Percentiles rank a stretch among this genome's conserved stretches.
These are phyloP conservation scores for Phaseolus lunatus DNA, from an alignment of 306 rosid species.

Conservation along the genomic window DNA sequence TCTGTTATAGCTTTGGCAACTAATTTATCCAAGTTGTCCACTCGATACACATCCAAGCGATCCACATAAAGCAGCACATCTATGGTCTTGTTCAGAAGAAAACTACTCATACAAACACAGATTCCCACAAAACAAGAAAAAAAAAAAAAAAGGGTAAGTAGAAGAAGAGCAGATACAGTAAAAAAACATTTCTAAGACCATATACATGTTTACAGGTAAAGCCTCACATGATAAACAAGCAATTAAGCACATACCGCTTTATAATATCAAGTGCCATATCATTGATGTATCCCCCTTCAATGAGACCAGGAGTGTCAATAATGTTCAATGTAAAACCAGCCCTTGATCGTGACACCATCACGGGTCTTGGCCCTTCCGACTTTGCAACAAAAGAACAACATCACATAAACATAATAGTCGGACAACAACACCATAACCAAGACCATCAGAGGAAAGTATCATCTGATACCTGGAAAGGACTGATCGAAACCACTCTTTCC, in stretches of 20 bases:
- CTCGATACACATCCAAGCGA: slow-evolving; percentile 93
- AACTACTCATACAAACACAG: slow-evolving; percentile 59
- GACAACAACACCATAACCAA: slow-evolving; percentile 5
- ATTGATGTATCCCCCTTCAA: slow-evolving; percentile 96
- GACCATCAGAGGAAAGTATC: background rate
- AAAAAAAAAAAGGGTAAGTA: slow-evolving; percentile 26
- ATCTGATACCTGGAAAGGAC: slow-evolving; percentile 83
- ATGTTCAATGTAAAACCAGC: slow-evolving; percentile 89
- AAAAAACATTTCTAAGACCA: background rate
- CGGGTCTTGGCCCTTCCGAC: slow-evolving; percentile 90
- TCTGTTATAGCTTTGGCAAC: slow-evolving; percentile 79
- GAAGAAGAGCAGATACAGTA: background rate
- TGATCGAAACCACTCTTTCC: slow-evolving; percentile 84
- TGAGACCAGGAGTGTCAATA: slow-evolving; percentile 97
- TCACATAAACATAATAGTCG: slow-evolving; percentile 19
- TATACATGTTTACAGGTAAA: slow-evolving; percentile 23
- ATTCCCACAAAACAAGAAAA: slow-evolving; percentile 34
- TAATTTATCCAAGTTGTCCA: slow-evolving; percentile 88
- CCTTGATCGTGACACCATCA: slow-evolving; percentile 84
- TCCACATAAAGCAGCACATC: slow-evolving; percentile 94
- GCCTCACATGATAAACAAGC: background rate
- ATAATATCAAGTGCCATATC: slow-evolving; percentile 77
- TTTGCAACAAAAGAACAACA: slow-evolving; percentile 43
- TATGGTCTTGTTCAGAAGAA: slow-evolving; percentile 92
- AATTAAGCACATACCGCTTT: slow-evolving; percentile 64